phyloP scores from a whole-genome alignment of 129 eudicot genomes.

The Flaveria brownii region DNA sequence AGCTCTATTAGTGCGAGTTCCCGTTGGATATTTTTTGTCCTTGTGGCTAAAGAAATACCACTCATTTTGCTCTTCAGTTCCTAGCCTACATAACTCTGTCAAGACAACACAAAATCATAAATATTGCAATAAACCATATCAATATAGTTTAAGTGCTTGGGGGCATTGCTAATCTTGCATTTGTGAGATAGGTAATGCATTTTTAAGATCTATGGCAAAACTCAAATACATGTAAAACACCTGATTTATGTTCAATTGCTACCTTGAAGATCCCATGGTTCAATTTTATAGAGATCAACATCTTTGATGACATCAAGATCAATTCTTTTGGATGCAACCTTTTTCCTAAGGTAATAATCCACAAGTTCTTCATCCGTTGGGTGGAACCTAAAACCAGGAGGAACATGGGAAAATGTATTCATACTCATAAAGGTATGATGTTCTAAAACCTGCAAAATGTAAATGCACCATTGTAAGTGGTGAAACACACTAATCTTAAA shows the following conservation, averaged over 20 bases:
- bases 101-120: slow-evolving; percentile 3
- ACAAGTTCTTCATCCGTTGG: slow-evolving; percentile 50
- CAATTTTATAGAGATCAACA: slow-evolving; percentile 42
- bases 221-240: background rate
- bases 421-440: slow-evolving; percentile 15
- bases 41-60: slow-evolving; percentile 65
- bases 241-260: slow-evolving; percentile 17
- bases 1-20: slow-evolving; percentile 54
- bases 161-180: slow-evolving; percentile 7
- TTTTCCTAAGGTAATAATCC: slow-evolving; percentile 48
- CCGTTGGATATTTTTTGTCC: slow-evolving; percentile 45
- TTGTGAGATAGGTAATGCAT: slow-evolving; percentile 2
- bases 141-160: background rate
- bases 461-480: slow-evolving; percentile 11
- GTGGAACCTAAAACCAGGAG: slow-evolving; percentile 51
- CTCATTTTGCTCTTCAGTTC: slow-evolving; percentile 56
- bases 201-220: slow-evolving; percentile 7
- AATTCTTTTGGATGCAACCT: slow-evolving; percentile 41
- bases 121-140: background rate
- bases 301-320: slow-evolving; percentile 43
- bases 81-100: slow-evolving; percentile 49
- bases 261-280: slow-evolving; percentile 53
- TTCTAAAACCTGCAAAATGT: slow-evolving; percentile 37
- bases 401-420: slow-evolving; percentile 44
- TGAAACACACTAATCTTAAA: background rate